phyloP scores from a whole-genome alignment of 495 filamentous ascomycete species.

The Aspergillus panamensis region DNA sequence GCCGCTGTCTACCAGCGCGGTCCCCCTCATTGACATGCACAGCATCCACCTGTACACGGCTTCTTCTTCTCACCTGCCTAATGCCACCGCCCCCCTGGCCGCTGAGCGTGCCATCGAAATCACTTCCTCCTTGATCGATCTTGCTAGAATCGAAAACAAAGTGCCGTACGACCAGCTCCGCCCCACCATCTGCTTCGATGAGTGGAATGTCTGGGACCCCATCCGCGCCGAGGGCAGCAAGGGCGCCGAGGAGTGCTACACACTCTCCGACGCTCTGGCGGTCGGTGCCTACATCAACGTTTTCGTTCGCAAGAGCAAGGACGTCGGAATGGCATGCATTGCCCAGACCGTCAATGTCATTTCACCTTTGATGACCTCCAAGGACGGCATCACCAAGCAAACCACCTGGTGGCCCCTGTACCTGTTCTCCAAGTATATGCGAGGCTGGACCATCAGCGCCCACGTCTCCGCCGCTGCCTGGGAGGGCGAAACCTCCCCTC shows the following conservation, averaged over 20 bases:
- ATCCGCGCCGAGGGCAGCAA: conserved; percentile 63
- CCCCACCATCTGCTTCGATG: conserved; percentile 76
- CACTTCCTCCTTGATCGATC: conserved; percentile 62
- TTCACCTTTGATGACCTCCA: conserved; percentile 67
- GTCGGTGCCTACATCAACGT: conserved; percentile 74
- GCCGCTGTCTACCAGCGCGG: conserved; percentile 40
- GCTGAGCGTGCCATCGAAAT: conserved; percentile 75
- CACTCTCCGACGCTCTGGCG: conserved; percentile 70
- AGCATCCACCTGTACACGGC: conserved; percentile 70
- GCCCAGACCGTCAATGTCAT: conserved; percentile 80
- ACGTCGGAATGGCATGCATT: conserved; percentile 77
- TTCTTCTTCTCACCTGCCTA: conserved; percentile 49
- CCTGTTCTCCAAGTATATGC: conserved; percentile 71
- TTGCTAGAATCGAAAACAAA: conserved; percentile 66
- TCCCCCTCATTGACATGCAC: conserved; percentile 68
- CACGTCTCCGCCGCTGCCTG: conserved; percentile 60
- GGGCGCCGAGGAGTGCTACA: conserved; percentile 69
- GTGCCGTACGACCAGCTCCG: conserved; percentile 53
- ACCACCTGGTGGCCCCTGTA: conserved; percentile 75
- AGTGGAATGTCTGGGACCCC: conserved; percentile 86
- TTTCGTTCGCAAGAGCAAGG: conserved; percentile 69
- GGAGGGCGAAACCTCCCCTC: conserved; percentile 59
- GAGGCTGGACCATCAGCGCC: conserved; percentile 59
- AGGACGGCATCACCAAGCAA: conserved; percentile 62
- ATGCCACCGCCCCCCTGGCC: conserved; percentile 62